A percentile compares a stretch with the other conserved stretches of the same genome.
phyloP scores from a whole-genome alignment of 2,329 filamentous ascomycete species.

The Canariomyces notabilis region DNA sequence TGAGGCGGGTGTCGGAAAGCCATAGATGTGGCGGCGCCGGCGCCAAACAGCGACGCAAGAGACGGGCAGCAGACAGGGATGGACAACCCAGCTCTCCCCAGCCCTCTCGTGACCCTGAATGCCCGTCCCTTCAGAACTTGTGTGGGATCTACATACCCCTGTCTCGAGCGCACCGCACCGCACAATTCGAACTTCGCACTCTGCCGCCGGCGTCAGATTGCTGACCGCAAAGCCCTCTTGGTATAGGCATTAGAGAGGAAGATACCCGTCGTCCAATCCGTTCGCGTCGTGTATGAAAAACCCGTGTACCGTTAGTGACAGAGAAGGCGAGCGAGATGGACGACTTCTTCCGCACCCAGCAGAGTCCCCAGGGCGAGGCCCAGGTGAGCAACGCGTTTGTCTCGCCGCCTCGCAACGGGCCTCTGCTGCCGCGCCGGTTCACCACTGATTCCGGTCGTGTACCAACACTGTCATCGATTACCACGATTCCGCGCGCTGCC shows the following conservation, averaged over 20 bases:
- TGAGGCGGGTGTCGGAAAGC: background rate
- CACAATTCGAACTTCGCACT: background rate
- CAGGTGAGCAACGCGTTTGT: conserved; percentile 65
- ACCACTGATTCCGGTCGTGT: conserved; percentile 85
- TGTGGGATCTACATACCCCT: too few species aligned
- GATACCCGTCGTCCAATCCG: conserved; percentile 30
- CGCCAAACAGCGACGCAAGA: background rate
- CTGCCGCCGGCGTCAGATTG: conserved; percentile 6
- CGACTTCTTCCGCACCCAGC: conserved; percentile 72
- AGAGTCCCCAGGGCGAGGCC: conserved; percentile 71
- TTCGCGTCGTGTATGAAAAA: conserved; percentile 36
- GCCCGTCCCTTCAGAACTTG: background rate
- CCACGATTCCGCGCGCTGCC: conserved; percentile 45
- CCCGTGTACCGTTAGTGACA: conserved; percentile 28
- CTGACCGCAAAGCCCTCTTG: conserved; percentile 20
- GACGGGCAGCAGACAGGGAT: background rate
- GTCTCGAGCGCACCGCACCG: background rate
- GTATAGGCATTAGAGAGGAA: conserved; percentile 35
- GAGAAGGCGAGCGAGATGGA: conserved; percentile 54
- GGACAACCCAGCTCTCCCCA: background rate
- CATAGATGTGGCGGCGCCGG: background rate
- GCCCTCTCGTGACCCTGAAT: conserved; percentile 3
- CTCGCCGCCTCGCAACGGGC: conserved; percentile 63
- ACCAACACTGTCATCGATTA: conserved; percentile 65
- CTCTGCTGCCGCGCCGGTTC: conserved; percentile 74